Evolutionary conservation across 257 asterid species (phyloP).

Genomic region (Primulina eburnea): DNA sequence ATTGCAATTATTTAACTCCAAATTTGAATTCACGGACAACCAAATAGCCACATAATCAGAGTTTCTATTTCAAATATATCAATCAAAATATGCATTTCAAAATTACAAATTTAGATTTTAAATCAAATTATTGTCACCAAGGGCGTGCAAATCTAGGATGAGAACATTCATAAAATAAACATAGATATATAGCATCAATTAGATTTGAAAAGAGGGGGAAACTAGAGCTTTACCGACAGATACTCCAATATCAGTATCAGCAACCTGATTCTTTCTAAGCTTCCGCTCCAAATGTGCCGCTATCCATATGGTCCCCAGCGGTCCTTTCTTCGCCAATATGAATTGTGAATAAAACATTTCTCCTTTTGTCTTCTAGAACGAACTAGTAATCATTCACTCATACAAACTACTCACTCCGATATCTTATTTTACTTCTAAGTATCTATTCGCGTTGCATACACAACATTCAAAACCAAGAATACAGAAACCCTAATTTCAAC

Average conservation of each 20-base stretch:
- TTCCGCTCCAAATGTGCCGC: constrained; percentile 98
- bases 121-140: not conserved
- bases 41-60: not conserved
- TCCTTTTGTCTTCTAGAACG: constrained; percentile 11
- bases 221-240: constrained; percentile 72
- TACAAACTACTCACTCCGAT: not conserved
- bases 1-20: not conserved
- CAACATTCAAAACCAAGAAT: constrained; percentile 25
- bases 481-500: constrained; percentile 18
- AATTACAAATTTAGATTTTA: no score
- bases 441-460: constrained; percentile 5
- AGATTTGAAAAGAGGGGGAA: not conserved
- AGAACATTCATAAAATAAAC: not conserved
- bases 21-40: no score
- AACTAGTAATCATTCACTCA: constrained; percentile 16
- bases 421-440: constrained; percentile 20
- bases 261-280: constrained; percentile 97
- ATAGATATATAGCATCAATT: constrained; percentile 4
- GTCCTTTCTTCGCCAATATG: constrained; percentile 97
- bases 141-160: not conserved
- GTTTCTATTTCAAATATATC: not conserved
- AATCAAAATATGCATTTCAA: not conserved
- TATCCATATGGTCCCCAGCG: constrained; percentile 95
- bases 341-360: constrained; percentile 95
- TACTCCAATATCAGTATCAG: constrained; percentile 96